Conservation (phyloP, 345 rosid species). For the Microthlaspi erraticum region DNA sequence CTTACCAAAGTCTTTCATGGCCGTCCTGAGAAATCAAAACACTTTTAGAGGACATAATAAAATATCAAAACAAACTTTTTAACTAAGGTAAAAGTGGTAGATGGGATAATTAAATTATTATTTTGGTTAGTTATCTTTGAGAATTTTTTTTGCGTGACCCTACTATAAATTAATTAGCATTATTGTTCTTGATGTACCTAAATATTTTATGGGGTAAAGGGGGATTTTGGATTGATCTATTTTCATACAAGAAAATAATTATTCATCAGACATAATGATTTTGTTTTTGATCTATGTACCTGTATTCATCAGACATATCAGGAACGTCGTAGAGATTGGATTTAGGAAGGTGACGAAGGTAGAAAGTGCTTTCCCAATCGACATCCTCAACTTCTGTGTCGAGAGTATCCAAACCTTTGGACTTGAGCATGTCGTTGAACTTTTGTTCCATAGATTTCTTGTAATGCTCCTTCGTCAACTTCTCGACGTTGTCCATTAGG, state of each 20-base stretch:
- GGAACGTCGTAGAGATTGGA: conserved; percentile 64
- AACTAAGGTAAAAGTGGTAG: conserved; percentile 3
- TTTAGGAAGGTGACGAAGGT: conserved; percentile 68
- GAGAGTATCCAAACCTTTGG: conserved; percentile 60
- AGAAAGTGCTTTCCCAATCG: conserved; percentile 93
- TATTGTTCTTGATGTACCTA: background rate
- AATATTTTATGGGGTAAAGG: background rate
- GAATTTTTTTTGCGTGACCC: background rate
- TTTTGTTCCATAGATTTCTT: conserved; percentile 61
- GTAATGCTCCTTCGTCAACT: conserved; percentile 74
- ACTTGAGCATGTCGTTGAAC: conserved; percentile 72
- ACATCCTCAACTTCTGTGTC: conserved; percentile 63
- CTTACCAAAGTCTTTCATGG: conserved; percentile 66
- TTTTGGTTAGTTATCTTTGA: too few relatives aligned
- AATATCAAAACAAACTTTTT: conserved; percentile 1
- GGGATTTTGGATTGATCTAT: background rate
- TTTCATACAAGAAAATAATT: background rate
- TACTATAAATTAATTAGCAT: background rate
- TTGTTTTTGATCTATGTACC: conserved; percentile 38
- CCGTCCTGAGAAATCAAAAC: conserved; percentile 50
- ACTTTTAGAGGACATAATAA: background rate
- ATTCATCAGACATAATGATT: conserved; percentile 53
- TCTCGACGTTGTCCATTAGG: conserved; percentile 76
- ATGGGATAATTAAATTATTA: background rate
- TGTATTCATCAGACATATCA: conserved; percentile 63